Conservation (phyloP, 208 protist genomes). For the Leptomonas pyrrhocoris region DNA sequence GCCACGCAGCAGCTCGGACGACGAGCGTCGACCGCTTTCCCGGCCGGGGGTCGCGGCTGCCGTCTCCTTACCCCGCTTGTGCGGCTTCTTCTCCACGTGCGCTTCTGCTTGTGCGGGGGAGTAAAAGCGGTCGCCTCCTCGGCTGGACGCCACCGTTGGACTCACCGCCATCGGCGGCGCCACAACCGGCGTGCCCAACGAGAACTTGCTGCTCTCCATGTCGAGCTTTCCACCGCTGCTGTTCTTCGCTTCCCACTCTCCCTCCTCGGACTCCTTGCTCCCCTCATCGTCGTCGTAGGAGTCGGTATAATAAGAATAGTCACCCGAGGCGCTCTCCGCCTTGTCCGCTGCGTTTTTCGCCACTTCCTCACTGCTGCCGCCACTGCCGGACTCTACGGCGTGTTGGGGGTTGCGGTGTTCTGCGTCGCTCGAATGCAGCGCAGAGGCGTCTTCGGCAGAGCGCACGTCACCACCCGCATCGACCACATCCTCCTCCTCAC, state of each 20-base stretch:
- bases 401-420: background rate
- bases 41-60: background rate
- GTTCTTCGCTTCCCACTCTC: background rate
- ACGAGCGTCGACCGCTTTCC: too few relatives aligned
- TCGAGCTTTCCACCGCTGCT: background rate
- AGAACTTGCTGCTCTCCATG: background rate
- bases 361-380: background rate
- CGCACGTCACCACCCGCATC: too few relatives aligned
- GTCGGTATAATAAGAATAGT: constrained; percentile 33
- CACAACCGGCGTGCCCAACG: background rate
- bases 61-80: background rate
- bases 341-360: background rate
- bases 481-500: too few relatives aligned
- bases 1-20: background rate
- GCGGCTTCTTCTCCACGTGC: background rate
- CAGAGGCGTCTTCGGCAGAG: background rate
- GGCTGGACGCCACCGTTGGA: background rate
- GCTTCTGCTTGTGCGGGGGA: background rate
- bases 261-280: background rate
- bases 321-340: background rate
- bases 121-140: background rate
- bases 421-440: background rate
- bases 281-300: constrained; percentile 10
- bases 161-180: constrained; percentile 1
- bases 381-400: background rate